Conservation (phyloP, 2,329 filamentous ascomycete species). For the Xylariaceae sp. region DNA sequence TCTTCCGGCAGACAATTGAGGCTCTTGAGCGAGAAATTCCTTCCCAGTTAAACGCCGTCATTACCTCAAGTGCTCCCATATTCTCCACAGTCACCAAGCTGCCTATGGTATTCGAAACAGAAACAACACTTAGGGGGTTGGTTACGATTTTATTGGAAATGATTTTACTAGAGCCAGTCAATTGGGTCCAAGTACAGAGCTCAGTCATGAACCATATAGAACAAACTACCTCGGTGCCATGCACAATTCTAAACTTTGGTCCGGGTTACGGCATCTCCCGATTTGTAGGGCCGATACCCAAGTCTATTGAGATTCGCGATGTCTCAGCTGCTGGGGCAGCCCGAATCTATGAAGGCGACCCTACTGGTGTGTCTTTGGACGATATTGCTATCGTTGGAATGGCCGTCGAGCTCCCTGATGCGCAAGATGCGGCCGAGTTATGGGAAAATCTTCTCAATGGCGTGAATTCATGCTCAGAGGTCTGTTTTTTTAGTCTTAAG, state of each 20-base stretch:
- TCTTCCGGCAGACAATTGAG: conserved; percentile 12
- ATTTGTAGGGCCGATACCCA: background rate
- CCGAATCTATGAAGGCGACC: too few relatives aligned
- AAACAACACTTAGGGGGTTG: conserved; percentile 7
- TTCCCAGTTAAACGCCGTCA: too few relatives aligned
- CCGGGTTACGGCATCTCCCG: conserved; percentile 19
- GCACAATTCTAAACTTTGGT: conserved; percentile 20
- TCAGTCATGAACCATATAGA: conserved; percentile 9
- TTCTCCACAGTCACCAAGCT: too few relatives aligned
- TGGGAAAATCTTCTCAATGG: conserved; percentile 26
- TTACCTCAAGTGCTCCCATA: too few relatives aligned
- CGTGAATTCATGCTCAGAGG: conserved; percentile 23
- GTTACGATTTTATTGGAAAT: conserved; percentile 14
- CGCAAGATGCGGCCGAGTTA: conserved; percentile 17
- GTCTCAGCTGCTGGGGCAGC: conserved; percentile 18
- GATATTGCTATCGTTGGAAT: conserved; percentile 27
- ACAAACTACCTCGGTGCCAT: background rate
- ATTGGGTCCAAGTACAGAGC: conserved; percentile 23
- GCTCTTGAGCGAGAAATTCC: too few relatives aligned
- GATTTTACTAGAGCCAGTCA: conserved; percentile 21
- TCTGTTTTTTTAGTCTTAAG: background rate
- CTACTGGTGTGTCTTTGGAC: conserved; percentile 3
- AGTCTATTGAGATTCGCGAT: conserved; percentile 15
- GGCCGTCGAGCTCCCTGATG: conserved; percentile 20
- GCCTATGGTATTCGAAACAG: too few relatives aligned